Evolutionary conservation across 2,329 filamentous ascomycete species (phyloP), one percentile per base, ranked within the genome.

Genomic region (Sphaerulina musiva): DNA sequence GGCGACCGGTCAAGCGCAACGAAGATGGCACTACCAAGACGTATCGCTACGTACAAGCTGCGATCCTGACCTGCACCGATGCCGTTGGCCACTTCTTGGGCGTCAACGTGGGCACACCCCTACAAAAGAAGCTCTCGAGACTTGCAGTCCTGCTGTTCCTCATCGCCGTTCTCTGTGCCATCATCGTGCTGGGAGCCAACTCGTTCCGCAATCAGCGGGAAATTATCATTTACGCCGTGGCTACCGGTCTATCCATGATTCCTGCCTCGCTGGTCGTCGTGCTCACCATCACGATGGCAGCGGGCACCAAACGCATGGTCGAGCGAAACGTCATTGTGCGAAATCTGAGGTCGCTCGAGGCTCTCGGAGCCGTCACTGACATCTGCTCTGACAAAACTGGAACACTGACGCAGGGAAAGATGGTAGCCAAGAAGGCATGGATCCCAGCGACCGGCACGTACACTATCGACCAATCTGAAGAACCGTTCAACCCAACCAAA

Each of bases 101-200:
- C 48, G 78, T 87, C 55, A 84, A 80, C 51, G 78, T 87, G 51
- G 89, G 89, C 47, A 95, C 90, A 1, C 90, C 90, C 0, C 76
- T 95, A 44, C 89, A 95, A 73, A 84, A 86, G 61, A 92, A 88
- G 66, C 78, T 95, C 48, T 89, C 86, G 73, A 89, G 91, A 71
- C 85, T 95, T 65, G 89, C 90, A 29, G 83, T 93, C 42, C 68
- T 89, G 3, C 80, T 95, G 2, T 95, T 95, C 66, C 83, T 78
- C 45, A 80, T 89, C 48, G 90, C 85, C 2, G 79, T 88, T 10
- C 63, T 87, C 26, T 85, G 84, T 57, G 84, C 84, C 7, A 79
- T 88, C 60, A 81, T 88, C 61, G 84, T 87, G 39, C 77, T 86
- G 44, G 84, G 75, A 6, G 80, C 84, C 51, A 87, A 85, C 68